phyloP scores from a whole-genome alignment of 768 basidiomycete genomes.

The Myochromella boudieri region DNA sequence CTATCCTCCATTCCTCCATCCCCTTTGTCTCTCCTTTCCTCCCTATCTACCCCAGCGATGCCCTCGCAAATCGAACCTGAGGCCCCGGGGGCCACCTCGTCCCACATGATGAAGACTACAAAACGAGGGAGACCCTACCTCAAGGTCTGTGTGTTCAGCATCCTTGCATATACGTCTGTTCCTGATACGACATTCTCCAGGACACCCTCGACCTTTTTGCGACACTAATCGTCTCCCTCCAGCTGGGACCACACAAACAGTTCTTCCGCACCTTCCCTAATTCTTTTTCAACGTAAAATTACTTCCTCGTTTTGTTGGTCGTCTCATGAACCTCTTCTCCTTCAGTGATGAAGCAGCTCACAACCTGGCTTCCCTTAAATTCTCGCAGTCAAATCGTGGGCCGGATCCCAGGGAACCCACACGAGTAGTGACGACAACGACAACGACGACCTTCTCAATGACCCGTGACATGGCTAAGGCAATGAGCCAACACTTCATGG shows the following conservation, averaged over 20 bases:
- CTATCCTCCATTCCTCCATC: constrained; percentile 22
- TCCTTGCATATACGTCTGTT: constrained; percentile 8
- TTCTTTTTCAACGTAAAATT: constrained; percentile 98
- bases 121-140: constrained; percentile 92
- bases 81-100: constrained; percentile 57
- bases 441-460: constrained; percentile 99
- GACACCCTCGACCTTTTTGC: constrained; percentile 98
- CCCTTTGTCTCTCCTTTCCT: constrained; percentile 39
- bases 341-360: constrained; percentile 89
- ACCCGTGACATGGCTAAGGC: constrained; percentile 99
- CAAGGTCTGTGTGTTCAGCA: constrained; percentile 54
- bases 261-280: constrained; percentile 95
- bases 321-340: constrained; percentile 8
- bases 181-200: constrained; percentile 38
- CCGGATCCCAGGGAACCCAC: constrained; percentile 98
- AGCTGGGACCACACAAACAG: constrained; percentile 86
- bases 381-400: constrained; percentile 97
- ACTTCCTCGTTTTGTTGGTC: constrained; percentile 36
- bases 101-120: constrained; percentile 99
- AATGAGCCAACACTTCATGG: constrained; percentile 99
- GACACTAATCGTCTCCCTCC: constrained; percentile 91
- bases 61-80: constrained; percentile 39
- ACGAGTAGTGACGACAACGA: constrained; percentile 98
- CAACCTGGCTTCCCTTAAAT: constrained; percentile 94
- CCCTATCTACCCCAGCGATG: constrained; percentile 38